phyloP scores from a whole-genome alignment of 352 stramenopile genomes.

The Phytophthora nicotianae region DNA sequence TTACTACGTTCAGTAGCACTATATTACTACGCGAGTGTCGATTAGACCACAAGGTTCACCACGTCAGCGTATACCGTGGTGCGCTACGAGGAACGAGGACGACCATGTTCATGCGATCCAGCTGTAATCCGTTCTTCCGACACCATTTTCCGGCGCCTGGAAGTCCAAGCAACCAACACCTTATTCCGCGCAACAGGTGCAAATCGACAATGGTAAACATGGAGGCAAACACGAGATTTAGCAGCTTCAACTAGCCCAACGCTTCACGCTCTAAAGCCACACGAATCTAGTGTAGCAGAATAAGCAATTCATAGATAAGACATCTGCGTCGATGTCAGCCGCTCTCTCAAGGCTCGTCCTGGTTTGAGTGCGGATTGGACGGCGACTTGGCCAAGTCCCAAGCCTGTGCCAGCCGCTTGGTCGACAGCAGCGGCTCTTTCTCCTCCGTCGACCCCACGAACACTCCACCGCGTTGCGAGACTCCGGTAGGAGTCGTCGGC shows the following conservation, averaged over 20 bases:
- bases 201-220: slow-evolving; percentile 13
- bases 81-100: slow-evolving; percentile 13
- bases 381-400: slow-evolving; percentile 43
- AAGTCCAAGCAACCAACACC: background rate
- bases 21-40: slow-evolving; percentile 9
- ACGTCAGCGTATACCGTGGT: slow-evolving; percentile 6
- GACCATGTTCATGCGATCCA: slow-evolving; percentile 1
- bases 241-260: slow-evolving; percentile 13
- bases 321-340: background rate
- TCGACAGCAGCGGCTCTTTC: slow-evolving; percentile 62
- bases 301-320: slow-evolving; percentile 21
- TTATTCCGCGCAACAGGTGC: slow-evolving; percentile 9
- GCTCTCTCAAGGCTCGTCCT: slow-evolving; percentile 17
- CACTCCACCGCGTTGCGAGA: slow-evolving; percentile 14
- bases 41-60: slow-evolving; percentile 20
- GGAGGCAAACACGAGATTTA: slow-evolving; percentile 6
- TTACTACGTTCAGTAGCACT: background rate
- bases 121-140: slow-evolving; percentile 6
- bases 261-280: background rate
- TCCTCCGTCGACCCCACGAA: slow-evolving; percentile 53
- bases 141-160: slow-evolving; percentile 15
- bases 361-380: slow-evolving; percentile 21
- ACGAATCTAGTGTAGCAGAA: background rate
- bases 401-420: slow-evolving; percentile 51
- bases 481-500: slow-evolving; percentile 20